Evolutionary conservation across 176 grass and related monocot species (phyloP), one percentile per base, ranked within the genome.

Genomic region (Aegilops sharonensis): DNA sequence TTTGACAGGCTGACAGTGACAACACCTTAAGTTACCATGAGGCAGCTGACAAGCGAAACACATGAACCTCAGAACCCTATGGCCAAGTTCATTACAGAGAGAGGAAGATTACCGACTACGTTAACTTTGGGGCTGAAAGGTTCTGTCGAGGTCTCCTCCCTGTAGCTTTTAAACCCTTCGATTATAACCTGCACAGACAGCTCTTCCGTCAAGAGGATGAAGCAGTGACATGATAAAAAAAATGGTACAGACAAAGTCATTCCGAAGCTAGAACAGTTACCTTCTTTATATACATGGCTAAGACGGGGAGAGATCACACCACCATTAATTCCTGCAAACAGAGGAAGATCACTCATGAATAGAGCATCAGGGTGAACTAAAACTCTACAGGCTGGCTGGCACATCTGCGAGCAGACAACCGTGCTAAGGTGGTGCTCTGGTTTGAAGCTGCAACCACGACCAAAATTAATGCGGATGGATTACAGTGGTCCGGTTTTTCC

Each of bases 101-200:
- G 11, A 45, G 17, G 35, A 61, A 54, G n/a, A 34, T 98, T 94
- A 98, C 97, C 97, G 43, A 98, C 97, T 69, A 95, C 93, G 17
- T 98, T 98, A 61, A 98, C 97, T 94, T 95, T 98, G 9, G 97
- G 97, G 77, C 93, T 98, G 86, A 95, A 98, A 39, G 88, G 90
- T 13, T 98, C 96, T 23, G 96, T 98, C 59, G 96, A 95, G 48
- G 94, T 86, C 81, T 98, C 92, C 84, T 98, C 96, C 83, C 84
- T 92, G 85, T 98, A 98, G 85, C 96, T 98, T 90, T 98, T 98
- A 69, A 98, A 98, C 45, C 96, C 96, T 87, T 98, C 93, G 36
- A 98, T 98, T 52, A 98, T 87, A 66, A 98, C 86, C 96, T 98
- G 87, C 75, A 62, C 25, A 80, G 14, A 77, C 8, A 83, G 82